Percentiles rank a stretch among this genome's conserved stretches.
Evolutionary conservation across 2,329 filamentous ascomycete genomes (phyloP).

Genomic region (Colletotrichum tofieldiae): DNA sequence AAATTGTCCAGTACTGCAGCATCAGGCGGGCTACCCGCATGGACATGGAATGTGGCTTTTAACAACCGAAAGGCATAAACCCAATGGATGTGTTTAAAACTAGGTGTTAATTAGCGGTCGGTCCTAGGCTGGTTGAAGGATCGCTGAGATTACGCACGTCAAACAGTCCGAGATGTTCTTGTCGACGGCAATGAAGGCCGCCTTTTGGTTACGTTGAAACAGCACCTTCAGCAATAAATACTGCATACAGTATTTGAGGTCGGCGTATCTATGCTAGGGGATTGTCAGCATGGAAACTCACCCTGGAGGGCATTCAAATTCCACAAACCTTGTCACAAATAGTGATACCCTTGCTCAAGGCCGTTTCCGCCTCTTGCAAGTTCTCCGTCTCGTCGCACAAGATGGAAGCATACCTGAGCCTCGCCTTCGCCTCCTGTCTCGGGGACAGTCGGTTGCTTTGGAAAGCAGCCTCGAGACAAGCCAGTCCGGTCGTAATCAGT

Average conservation of each 20-base stretch:
- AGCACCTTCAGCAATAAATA: constrained; percentile 80
- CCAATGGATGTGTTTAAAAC: constrained; percentile 79
- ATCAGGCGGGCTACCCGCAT: constrained; percentile 74
- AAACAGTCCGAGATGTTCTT: constrained; percentile 78
- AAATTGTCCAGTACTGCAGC: constrained; percentile 78
- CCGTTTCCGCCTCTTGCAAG: constrained; percentile 79
- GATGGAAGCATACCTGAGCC: constrained; percentile 80
- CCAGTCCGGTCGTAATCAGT: constrained; percentile 79
- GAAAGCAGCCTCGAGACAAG: constrained; percentile 80
- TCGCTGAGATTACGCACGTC: constrained; percentile 63
- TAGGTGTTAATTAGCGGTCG: constrained; percentile 47
- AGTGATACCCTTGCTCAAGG: constrained; percentile 79
- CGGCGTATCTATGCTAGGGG: constrained; percentile 68
- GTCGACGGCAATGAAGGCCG: constrained; percentile 81
- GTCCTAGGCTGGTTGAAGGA: neutral
- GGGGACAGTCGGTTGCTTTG: constrained; percentile 74
- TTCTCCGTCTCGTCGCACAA: constrained; percentile 85
- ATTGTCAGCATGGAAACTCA: constrained; percentile 41
- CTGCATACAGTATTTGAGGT: constrained; percentile 84
- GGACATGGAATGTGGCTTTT: constrained; percentile 78
- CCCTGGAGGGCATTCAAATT: neutral
- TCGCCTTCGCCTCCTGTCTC: constrained; percentile 77
- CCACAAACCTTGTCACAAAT: constrained; percentile 74
- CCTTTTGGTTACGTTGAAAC: constrained; percentile 80
- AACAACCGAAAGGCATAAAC: constrained; percentile 84